Evolutionary conservation across 2,329 filamentous ascomycete genomes (phyloP).

Genomic region (Calonectria hawksworthii): DNA sequence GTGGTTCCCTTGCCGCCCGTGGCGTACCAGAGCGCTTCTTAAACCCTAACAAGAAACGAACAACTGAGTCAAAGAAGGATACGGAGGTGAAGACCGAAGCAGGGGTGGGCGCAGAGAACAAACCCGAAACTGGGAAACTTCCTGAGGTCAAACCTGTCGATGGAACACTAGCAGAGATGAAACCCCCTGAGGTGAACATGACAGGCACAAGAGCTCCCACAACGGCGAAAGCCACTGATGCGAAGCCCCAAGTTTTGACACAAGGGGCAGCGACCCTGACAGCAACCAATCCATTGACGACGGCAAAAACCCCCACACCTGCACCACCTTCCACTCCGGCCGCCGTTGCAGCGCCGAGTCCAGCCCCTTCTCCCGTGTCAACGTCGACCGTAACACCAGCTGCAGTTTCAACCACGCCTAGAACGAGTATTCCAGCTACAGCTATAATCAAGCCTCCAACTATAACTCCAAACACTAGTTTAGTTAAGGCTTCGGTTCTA

Average conservation of each 20-base stretch:
- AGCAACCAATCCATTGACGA: background rate
- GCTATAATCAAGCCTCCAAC: background rate
- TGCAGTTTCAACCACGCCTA: background rate
- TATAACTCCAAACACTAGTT: background rate
- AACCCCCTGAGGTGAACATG: conserved; percentile 27
- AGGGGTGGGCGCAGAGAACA: conserved; percentile 23
- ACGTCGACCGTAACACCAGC: background rate
- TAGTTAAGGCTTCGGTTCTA: conserved; percentile 3
- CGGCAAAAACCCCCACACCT: background rate
- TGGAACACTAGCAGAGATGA: conserved; percentile 24
- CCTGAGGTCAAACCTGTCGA: conserved; percentile 17
- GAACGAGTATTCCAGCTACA: background rate
- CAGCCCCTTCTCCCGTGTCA: background rate
- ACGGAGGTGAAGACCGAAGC: conserved; percentile 25
- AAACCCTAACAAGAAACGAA: conserved; percentile 52
- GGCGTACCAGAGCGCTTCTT: conserved; percentile 87
- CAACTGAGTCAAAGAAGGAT: conserved; percentile 40
- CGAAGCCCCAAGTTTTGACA: background rate
- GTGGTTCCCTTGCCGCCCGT: conserved; percentile 71
- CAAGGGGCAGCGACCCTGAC: background rate
- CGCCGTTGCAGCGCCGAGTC: background rate
- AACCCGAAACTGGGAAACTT: conserved; percentile 35
- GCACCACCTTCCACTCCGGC: background rate
- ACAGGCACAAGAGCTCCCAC: background rate
- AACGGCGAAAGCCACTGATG: background rate